Evolutionary conservation across 305 asterid species (phyloP).

Genomic region (Ajuga reptans): DNA sequence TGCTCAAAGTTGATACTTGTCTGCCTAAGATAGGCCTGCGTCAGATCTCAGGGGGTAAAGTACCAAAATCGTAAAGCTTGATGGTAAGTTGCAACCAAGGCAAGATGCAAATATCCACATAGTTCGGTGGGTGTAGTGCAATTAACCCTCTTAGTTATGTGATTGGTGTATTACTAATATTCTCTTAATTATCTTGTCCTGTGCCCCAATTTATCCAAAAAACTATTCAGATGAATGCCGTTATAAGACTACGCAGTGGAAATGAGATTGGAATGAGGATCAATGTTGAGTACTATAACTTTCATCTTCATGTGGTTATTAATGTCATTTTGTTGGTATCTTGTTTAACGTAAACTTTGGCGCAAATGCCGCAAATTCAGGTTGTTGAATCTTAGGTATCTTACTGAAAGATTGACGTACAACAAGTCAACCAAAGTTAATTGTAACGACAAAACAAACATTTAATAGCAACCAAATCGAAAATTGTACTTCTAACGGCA

Average conservation of each 20-base stretch:
- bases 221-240: not conserved
- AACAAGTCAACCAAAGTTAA: not conserved
- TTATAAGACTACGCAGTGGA: constrained; percentile 7
- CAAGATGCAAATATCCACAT: too few relatives aligned
- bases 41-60: too few relatives aligned
- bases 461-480: not conserved
- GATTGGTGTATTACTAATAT: not conserved
- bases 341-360: not conserved
- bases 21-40: too few relatives aligned
- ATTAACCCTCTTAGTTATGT: not conserved
- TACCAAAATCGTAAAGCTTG: too few relatives aligned
- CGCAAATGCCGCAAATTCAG: constrained; percentile 7
- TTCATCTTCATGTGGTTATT: not conserved
- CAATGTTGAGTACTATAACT: not conserved
- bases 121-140: too few relatives aligned
- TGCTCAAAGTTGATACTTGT: too few relatives aligned
- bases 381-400: not conserved
- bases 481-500: not conserved
- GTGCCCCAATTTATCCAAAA: not conserved
- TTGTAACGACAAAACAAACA: not conserved
- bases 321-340: not conserved
- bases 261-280: constrained; percentile 7
- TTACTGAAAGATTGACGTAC: not conserved
- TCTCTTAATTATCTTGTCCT: not conserved
- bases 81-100: too few relatives aligned